Percentiles rank a stretch among this genome's conserved stretches.
Evolutionary conservation across 2,329 filamentous ascomycete genomes (phyloP).

Genomic region (Falciphora oryzae): DNA sequence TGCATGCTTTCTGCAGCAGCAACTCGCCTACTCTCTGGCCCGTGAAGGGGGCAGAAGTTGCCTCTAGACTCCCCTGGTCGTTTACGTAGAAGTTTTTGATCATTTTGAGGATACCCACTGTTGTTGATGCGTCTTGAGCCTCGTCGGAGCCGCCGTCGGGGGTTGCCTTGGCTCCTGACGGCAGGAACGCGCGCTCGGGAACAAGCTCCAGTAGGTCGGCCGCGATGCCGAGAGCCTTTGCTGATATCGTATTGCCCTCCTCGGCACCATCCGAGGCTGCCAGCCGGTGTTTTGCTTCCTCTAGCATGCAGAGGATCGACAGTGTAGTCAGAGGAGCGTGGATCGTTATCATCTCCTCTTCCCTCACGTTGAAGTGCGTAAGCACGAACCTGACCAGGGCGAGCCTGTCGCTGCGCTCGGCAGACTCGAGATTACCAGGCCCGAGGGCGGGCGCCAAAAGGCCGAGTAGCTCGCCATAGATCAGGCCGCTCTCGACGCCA

Average conservation of each 20-base stretch:
- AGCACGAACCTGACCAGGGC: slow-evolving; percentile 76
- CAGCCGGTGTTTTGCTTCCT: slow-evolving; percentile 41
- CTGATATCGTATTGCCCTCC: slow-evolving; percentile 17
- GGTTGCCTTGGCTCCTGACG: slow-evolving; percentile 11
- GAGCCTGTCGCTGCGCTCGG: slow-evolving; percentile 56
- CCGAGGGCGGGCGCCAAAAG: slow-evolving; percentile 58
- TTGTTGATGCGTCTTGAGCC: slow-evolving; percentile 17
- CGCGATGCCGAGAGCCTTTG: slow-evolving; percentile 41
- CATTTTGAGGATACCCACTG: slow-evolving; percentile 48
- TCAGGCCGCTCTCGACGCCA: slow-evolving; percentile 88
- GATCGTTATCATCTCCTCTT: slow-evolving; percentile 89
- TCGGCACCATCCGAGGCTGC: slow-evolving; percentile 12
- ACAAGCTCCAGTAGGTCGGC: slow-evolving; percentile 56
- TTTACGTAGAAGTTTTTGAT: slow-evolving; percentile 63
- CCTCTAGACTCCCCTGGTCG: slow-evolving; percentile 65
- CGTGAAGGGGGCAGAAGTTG: slow-evolving; percentile 52
- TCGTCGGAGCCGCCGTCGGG: slow-evolving; percentile 12
- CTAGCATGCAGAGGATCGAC: slow-evolving; percentile 55
- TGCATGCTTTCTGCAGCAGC: slow-evolving; percentile 55
- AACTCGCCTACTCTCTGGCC: slow-evolving; percentile 52
- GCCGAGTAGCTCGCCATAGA: slow-evolving; percentile 76
- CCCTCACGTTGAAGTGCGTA: slow-evolving; percentile 82
- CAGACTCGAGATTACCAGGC: slow-evolving; percentile 34
- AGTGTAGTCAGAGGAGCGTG: slow-evolving; percentile 75
- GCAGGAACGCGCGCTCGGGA: slow-evolving; percentile 56